A percentile compares a stretch with the other conserved stretches of the same genome.
Evolutionary conservation across 1,284 basidiomycete species (phyloP).

Genomic region (Boletus albobrunnescens): DNA sequence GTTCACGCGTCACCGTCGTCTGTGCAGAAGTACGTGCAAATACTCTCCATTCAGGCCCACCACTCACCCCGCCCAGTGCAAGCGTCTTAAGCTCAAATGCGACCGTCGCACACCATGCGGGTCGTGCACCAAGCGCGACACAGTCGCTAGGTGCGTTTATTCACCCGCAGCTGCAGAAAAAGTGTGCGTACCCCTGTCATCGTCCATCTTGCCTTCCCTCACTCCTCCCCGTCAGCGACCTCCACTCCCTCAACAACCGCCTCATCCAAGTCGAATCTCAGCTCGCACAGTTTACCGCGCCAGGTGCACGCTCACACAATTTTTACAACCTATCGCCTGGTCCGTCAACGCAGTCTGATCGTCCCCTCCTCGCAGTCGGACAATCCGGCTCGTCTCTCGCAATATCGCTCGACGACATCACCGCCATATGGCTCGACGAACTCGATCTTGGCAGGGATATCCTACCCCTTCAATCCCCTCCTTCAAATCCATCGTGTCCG

Average conservation of each 20-base stretch:
- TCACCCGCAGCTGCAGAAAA: conserved; percentile 78
- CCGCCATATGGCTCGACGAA: conserved; percentile 55
- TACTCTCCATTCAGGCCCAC: conserved; percentile 15
- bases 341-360: conserved; percentile 34
- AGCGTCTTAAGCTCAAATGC: conserved; percentile 77
- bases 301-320: conserved; percentile 38
- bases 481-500: conserved; percentile 13
- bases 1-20: conserved; percentile 75
- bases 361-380: conserved; percentile 37
- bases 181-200: conserved; percentile 48
- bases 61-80: conserved; percentile 51
- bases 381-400: conserved; percentile 48
- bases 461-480: conserved; percentile 18
- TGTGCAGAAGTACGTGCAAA: conserved; percentile 63
- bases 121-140: conserved; percentile 73
- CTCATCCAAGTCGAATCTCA: conserved; percentile 57
- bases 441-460: conserved; percentile 37
- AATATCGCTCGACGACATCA: conserved; percentile 53
- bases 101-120: conserved; percentile 71
- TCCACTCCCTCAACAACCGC: conserved; percentile 76
- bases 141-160: conserved; percentile 66
- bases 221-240: conserved; percentile 45
- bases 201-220: neutral
- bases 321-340: conserved; percentile 35
- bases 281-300: conserved; percentile 48